Conservation (phyloP, 371 early-diverging fungal genomes). For the Encephalitozoon intestinalis region DNA sequence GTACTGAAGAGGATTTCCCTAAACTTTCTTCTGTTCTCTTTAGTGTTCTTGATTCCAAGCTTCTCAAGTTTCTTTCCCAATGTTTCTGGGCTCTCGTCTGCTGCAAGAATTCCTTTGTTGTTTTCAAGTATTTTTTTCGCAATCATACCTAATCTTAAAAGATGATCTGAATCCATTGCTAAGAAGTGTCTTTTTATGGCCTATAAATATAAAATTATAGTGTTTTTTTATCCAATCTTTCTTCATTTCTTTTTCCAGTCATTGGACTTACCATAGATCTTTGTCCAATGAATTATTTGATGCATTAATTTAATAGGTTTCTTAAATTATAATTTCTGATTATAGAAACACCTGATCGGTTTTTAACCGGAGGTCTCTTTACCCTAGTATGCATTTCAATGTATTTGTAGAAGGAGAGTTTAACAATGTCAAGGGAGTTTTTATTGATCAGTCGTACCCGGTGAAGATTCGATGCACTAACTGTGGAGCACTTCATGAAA, state of each 20-base stretch:
- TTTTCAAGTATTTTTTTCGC: conserved; percentile 63
- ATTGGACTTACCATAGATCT: background rate
- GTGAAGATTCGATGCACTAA: conserved; percentile 13
- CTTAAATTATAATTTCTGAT: background rate
- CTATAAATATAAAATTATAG: background rate
- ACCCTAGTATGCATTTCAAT: background rate
- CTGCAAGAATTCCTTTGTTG: conserved; percentile 65
- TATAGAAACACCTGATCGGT: background rate
- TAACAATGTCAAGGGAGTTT: conserved; percentile 20
- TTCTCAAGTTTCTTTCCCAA: conserved; percentile 64
- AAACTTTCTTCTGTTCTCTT: conserved; percentile 65
- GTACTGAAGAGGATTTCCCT: conserved; percentile 66
- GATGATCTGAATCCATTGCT: conserved; percentile 4
- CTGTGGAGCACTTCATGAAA: conserved; percentile 20
- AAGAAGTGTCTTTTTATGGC: background rate
- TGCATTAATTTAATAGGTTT: too few species aligned
- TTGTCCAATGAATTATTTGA: too few species aligned
- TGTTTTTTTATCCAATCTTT: background rate
- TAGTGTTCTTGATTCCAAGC: conserved; percentile 64
- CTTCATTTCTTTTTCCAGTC: background rate
- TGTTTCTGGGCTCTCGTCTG: conserved; percentile 66
- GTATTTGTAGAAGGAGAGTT: conserved; percentile 29
- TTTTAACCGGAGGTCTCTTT: background rate
- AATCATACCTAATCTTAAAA: conserved; percentile 32
- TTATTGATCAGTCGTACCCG: conserved; percentile 19